Evolutionary conservation across 148 eudicot genomes (phyloP), one percentile per base, ranked within the genome.

Genomic region (Spergularia marina): DNA sequence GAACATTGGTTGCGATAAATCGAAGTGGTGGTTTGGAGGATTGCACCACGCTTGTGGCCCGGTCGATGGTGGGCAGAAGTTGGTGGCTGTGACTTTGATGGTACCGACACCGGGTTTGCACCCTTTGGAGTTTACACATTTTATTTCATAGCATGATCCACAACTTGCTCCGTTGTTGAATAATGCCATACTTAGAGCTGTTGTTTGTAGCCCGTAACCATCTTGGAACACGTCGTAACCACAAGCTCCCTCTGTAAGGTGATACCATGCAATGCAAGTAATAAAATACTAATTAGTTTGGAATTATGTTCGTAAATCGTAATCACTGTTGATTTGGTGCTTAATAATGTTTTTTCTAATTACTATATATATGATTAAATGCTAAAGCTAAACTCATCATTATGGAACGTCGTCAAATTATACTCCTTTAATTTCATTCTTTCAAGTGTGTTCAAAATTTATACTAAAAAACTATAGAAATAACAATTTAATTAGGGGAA

Each of bases 1-100:
- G 52, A 76, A 80, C 83, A 80, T 80, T 12, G 79, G 79, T 5
- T 56, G 4, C 34, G 83, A 12, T 57, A 80, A 13, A 7, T 80
- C 83, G 16, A 80, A 80, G 41, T 80, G 83, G 54, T 71, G 60
- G 15, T 10, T 16, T 0, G 83, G 79, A 1, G 79, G 49, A 52
- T 80, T 80, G 20, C 83, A 80, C 83, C 83, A 80, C 15, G 83
- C 68, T 4, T 30, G 53, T 0, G 79, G 73, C 1, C 83, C 83
- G 4, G 21, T 71, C 11, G 83, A 55, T 4, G 76, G 71, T 0
- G 83, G 83, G 61, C 83, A 80, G 0, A 80, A 23, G 60, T 80
- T 80, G 23, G 83, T 80, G 20, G 83, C 79, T 0, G 83, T 80
- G 62, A 80, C 83, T 25, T 65, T 40, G 11, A 80, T 80, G 58